Conservation (phyloP, 2,329 filamentous ascomycete genomes). For the Calonectria hongkongensis region DNA sequence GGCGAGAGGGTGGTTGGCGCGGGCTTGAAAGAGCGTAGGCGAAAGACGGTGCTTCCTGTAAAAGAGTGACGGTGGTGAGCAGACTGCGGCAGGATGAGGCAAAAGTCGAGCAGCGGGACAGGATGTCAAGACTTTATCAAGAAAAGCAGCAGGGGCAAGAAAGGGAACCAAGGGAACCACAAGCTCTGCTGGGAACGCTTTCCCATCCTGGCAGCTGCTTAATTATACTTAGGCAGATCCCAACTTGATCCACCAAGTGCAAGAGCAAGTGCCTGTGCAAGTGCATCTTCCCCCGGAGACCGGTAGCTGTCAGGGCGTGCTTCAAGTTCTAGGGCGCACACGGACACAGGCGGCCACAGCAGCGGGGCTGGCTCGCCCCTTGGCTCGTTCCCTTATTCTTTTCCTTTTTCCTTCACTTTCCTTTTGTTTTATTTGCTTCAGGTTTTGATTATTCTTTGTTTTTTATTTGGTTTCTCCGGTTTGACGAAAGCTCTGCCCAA, state of each 20-base stretch:
- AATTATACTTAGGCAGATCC: conserved; percentile 27
- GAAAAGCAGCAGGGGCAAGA: conserved; percentile 1
- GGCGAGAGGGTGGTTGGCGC: not conserved
- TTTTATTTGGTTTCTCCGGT: too few relatives aligned
- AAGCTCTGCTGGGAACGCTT: conserved; percentile 1
- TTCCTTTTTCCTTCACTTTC: not conserved
- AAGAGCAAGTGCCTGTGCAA: not conserved
- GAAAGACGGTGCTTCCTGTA: not conserved
- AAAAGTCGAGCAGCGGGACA: not conserved
- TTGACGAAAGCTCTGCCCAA: not conserved
- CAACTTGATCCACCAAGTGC: conserved; percentile 23
- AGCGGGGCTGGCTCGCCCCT: conserved; percentile 27
- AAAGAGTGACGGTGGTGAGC: conserved; percentile 34
- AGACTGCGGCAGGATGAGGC: not conserved
- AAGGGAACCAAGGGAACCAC: not conserved
- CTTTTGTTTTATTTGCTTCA: not conserved
- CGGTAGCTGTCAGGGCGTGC: conserved; percentile 31
- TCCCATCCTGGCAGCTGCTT: conserved; percentile 26
- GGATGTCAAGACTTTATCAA: conserved; percentile 17
- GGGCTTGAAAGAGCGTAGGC: not conserved
- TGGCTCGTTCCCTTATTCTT: conserved; percentile 1
- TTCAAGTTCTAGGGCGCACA: conserved; percentile 13
- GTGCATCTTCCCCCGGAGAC: conserved; percentile 31
- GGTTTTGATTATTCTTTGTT: too few relatives aligned
- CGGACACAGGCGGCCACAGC: conserved; percentile 7